phyloP scores from a whole-genome alignment of 805 yeast genomes.

The Wickerhamiella shivajii region DNA sequence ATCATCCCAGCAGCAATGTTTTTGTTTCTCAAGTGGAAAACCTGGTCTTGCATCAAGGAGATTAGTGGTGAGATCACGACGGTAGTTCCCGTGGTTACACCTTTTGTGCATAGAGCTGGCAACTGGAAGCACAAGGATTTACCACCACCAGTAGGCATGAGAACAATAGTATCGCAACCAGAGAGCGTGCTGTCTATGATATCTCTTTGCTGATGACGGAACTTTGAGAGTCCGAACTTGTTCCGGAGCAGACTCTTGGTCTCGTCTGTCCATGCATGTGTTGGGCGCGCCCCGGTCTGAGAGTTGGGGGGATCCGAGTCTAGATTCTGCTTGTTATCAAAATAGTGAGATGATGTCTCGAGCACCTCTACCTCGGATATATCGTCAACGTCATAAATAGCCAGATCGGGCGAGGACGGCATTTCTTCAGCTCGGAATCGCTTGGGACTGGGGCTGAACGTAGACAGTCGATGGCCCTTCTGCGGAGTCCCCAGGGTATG shows the following conservation, averaged over 20 bases:
- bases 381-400: no score
- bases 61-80: slow-evolving; percentile 88
- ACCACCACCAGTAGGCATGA: slow-evolving; percentile 99
- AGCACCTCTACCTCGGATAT: no score
- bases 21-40: slow-evolving; percentile 53
- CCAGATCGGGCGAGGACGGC: no score
- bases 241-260: slow-evolving; percentile 41
- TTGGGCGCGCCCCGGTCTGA: no score
- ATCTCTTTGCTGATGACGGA: slow-evolving; percentile 73
- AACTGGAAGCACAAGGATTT: slow-evolving; percentile 90
- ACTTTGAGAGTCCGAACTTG: slow-evolving; percentile 48
- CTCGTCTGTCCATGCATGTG: slow-evolving; percentile 51
- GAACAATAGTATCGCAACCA: slow-evolving; percentile 80
- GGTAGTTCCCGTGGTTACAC: slow-evolving; percentile 69
- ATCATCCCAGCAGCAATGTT: slow-evolving; percentile 78
- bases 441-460: no score
- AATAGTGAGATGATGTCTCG: no score
- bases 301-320: no score
- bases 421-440: no score
- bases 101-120: slow-evolving; percentile 72
- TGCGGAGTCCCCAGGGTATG: not conserved
- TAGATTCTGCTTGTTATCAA: no score
- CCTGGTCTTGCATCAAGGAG: slow-evolving; percentile 96
- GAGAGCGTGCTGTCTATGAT: slow-evolving; percentile 64
- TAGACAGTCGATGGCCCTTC: not conserved